A percentile compares a stretch with the other conserved stretches of the same genome.
Evolutionary conservation across 768 basidiomycete species (phyloP).

Genomic region (Serendipita indica): DNA sequence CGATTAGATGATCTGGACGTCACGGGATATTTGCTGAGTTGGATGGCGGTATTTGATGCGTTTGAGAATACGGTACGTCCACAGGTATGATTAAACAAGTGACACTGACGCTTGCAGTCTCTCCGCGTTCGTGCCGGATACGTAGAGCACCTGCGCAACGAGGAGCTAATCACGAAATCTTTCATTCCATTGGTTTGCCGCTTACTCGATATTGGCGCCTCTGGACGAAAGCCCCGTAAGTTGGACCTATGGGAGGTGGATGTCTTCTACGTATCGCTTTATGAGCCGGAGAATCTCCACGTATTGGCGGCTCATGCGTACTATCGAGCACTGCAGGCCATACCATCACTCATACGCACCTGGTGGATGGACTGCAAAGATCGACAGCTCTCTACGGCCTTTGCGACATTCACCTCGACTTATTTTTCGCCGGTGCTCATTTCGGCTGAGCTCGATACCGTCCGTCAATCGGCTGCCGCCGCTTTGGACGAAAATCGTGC

Average conservation of each 20-base stretch:
- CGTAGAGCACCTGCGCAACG: constrained; percentile 66
- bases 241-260: constrained; percentile 77
- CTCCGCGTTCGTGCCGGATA: constrained; percentile 74
- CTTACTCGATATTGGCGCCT: constrained; percentile 51
- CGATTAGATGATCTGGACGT: constrained; percentile 27
- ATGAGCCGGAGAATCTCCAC: constrained; percentile 39
- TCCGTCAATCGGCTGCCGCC: constrained; percentile 27
- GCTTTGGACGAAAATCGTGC: not conserved
- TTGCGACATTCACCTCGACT: constrained; percentile 64
- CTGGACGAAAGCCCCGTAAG: constrained; percentile 54
- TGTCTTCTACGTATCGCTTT: constrained; percentile 58
- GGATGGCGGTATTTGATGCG: constrained; percentile 80
- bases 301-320: constrained; percentile 77
- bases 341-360: constrained; percentile 71
- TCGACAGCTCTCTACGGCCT: constrained; percentile 62
- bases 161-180: constrained; percentile 42
- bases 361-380: constrained; percentile 87
- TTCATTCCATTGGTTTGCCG: constrained; percentile 63
- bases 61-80: constrained; percentile 65
- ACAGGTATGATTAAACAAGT: constrained; percentile 7
- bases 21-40: constrained; percentile 65
- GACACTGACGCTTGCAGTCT: constrained; percentile 38
- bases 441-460: constrained; percentile 59
- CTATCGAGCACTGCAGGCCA: constrained; percentile 67
- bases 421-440: constrained; percentile 87